Conservation (phyloP, 495 filamentous ascomycete species). For the Penicillium riverlandense region DNA sequence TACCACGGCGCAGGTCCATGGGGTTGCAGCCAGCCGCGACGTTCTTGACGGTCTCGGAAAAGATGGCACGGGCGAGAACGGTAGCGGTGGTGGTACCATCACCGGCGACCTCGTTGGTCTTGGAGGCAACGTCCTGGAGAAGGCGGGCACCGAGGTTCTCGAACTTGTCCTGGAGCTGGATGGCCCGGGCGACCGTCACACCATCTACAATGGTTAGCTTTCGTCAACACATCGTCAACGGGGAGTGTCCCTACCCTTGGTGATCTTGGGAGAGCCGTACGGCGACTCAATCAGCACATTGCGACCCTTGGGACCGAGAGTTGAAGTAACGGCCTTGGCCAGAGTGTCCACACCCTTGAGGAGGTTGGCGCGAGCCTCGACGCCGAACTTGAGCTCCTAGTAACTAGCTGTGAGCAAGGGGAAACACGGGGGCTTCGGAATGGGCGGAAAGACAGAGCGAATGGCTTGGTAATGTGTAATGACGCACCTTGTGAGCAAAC, state of each 20-base stretch:
- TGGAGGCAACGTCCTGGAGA: conserved; percentile 95
- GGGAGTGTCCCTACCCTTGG: conserved; percentile 66
- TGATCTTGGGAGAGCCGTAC: conserved; percentile 98
- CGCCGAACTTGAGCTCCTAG: conserved; percentile 96
- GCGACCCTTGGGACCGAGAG: conserved; percentile 93
- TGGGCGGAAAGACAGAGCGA: conserved; percentile 9
- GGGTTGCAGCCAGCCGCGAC: conserved; percentile 99
- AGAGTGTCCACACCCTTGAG: conserved; percentile 95
- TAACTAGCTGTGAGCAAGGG: conserved; percentile 15
- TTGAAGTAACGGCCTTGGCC: conserved; percentile 92
- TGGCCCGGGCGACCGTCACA: conserved; percentile 89
- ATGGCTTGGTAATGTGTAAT: conserved; percentile 1
- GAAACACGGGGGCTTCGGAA: conserved; percentile 8
- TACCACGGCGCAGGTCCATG: conserved; percentile 95
- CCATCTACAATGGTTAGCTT: conserved; percentile 53
- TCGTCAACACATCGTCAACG: not conserved
- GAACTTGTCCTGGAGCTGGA: conserved; percentile 96
- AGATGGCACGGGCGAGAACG: conserved; percentile 94
- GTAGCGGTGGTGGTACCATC: conserved; percentile 98
- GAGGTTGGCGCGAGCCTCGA: conserved; percentile 82
- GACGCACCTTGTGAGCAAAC: conserved; percentile 86
- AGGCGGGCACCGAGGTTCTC: conserved; percentile 97
- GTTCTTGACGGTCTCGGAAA: conserved; percentile 99
- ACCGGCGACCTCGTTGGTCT: conserved; percentile 98
- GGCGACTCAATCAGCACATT: conserved; percentile 97